Evolutionary conservation across 169 alveolate genomes (phyloP).

Genomic region (Miamiensis avidus): DNA sequence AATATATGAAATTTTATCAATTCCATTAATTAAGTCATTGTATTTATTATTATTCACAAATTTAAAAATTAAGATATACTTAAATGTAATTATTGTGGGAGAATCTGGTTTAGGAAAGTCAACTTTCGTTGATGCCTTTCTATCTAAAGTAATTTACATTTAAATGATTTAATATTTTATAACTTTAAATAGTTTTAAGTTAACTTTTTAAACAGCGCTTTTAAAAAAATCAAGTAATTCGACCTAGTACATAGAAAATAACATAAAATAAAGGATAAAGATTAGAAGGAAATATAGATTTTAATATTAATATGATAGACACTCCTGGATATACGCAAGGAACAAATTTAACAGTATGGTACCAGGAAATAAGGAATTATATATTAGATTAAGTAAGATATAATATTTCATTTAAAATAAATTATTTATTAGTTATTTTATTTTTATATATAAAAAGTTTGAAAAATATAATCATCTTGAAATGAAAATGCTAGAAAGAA

Average conservation of each 20-base stretch:
- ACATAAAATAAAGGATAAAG: slow-evolving; percentile 21
- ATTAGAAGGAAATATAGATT: slow-evolving; percentile 4
- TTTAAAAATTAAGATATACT: neutral
- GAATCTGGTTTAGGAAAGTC: slow-evolving; percentile 38
- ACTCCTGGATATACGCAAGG: slow-evolving; percentile 40
- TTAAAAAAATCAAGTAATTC: slow-evolving; percentile 3
- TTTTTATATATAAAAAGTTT: neutral
- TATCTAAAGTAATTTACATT: neutral
- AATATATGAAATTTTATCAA: neutral
- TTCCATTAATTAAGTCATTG: neutral
- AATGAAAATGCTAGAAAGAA: slow-evolving; percentile 5
- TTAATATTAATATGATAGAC: slow-evolving; percentile 40
- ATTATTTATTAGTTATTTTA: slow-evolving; percentile 4
- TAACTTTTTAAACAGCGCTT: slow-evolving; percentile 8
- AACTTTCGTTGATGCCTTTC: slow-evolving; percentile 30
- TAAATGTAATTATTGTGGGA: slow-evolving; percentile 35
- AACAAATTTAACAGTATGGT: slow-evolving; percentile 18
- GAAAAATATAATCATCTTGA: neutral
- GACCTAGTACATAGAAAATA: slow-evolving; percentile 33
- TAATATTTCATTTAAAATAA: neutral
- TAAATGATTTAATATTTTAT: neutral
- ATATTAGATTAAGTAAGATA: slow-evolving; percentile 5
- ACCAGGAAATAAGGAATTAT: slow-evolving; percentile 2
- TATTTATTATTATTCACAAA: too few relatives aligned
- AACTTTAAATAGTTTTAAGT: neutral